Percentiles rank a stretch among this genome's conserved stretches.
Conservation (phyloP, 257 asterid species). For the Cynanchum wilfordii region DNA sequence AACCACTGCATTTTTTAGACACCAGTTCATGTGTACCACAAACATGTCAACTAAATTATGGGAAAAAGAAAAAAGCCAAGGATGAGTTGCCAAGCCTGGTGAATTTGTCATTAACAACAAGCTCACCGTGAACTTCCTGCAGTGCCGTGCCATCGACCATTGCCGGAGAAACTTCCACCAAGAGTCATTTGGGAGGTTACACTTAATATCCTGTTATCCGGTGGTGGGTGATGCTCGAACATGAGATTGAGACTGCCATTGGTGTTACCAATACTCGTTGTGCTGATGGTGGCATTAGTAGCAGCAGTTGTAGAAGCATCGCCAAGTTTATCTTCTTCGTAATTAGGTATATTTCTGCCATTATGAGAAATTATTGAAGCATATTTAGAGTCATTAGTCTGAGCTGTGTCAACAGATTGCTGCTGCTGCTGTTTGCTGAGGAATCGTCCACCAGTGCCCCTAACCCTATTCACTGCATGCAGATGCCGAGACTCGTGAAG, state of each 20-base stretch:
- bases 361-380: conserved; percentile 25
- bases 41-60: conserved; percentile 2
- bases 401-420: conserved; percentile 29
- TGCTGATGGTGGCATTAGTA: conserved; percentile 1
- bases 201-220: conserved; percentile 28
- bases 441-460: conserved; percentile 92
- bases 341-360: conserved; percentile 12
- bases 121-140: conserved; percentile 63
- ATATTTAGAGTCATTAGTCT: conserved; percentile 24
- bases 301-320: conserved; percentile 10
- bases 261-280: conserved; percentile 21
- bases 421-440: conserved; percentile 64
- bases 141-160: conserved; percentile 45
- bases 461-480: conserved; percentile 84
- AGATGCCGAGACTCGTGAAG: conserved; percentile 97
- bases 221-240: conserved; percentile 23
- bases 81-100: conserved; percentile 85
- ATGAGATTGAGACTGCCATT: conserved; percentile 19
- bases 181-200: conserved; percentile 30
- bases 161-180: conserved; percentile 34
- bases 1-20: background rate
- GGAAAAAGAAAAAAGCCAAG: conserved; percentile 75
- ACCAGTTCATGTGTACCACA: background rate
- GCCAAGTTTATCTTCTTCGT: conserved; percentile 14
- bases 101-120: conserved; percentile 1